Evolutionary conservation across 2,329 filamentous ascomycete genomes (phyloP).

Genomic region (Paramyrothecium sp.): DNA sequence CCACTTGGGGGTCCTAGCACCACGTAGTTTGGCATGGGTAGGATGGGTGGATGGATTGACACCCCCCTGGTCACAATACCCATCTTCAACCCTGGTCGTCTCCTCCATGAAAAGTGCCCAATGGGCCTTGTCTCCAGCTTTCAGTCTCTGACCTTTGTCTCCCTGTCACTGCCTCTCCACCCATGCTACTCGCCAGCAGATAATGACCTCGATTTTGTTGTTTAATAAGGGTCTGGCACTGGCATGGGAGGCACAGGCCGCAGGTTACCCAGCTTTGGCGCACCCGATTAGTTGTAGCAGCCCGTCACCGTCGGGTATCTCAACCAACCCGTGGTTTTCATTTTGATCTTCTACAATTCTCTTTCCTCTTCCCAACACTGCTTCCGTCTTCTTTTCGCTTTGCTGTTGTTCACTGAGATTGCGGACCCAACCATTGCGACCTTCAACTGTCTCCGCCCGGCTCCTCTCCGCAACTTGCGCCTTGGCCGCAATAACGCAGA

Average conservation of each 20-base stretch:
- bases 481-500: no score
- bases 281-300: neutral
- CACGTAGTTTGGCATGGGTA: slow-evolving; percentile 1
- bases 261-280: neutral
- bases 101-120: neutral
- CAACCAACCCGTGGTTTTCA: neutral
- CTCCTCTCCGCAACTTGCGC: no score
- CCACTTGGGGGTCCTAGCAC: neutral
- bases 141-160: neutral
- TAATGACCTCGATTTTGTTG: neutral
- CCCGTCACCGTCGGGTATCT: neutral
- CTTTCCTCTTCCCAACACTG: neutral
- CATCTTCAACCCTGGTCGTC: neutral
- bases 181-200: neutral
- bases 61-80: neutral
- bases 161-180: neutral
- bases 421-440: neutral
- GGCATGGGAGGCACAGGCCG: neutral
- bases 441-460: neutral
- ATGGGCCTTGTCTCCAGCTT: neutral
- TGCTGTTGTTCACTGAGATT: neutral
- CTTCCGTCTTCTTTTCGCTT: neutral
- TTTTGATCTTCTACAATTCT: neutral
- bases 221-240: neutral
- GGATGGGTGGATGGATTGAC: neutral